Conservation (phyloP, 441 rosid species). For the Gossypium schwendimanii region DNA sequence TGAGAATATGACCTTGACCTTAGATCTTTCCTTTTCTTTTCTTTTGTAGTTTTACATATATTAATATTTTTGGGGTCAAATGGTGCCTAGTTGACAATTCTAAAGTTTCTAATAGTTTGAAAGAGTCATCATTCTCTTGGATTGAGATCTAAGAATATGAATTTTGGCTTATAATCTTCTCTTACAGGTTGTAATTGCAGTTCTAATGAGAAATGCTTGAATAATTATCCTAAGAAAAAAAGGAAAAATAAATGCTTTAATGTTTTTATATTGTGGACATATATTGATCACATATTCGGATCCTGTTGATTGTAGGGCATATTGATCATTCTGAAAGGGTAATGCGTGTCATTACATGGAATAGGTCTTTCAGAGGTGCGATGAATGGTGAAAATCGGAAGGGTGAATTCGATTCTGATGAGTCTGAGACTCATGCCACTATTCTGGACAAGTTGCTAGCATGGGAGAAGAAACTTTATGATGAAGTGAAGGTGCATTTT, state of each 20-base stretch:
- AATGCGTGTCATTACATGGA: slow-evolving; percentile 68
- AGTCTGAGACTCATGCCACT: slow-evolving; percentile 57
- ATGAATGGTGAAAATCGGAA: slow-evolving; percentile 41
- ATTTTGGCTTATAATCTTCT: not conserved
- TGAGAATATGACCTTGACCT: slow-evolving; percentile 13
- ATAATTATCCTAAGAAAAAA: not conserved
- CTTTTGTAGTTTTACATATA: not conserved
- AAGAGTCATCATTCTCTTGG: not conserved
- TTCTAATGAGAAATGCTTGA: not conserved
- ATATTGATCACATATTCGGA: not conserved
- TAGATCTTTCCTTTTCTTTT: slow-evolving; percentile 17
- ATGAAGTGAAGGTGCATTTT: slow-evolving; percentile 56
- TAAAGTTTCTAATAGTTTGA: slow-evolving; percentile 11
- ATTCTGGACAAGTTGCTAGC: slow-evolving; percentile 62
- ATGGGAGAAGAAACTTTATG: slow-evolving; percentile 70
- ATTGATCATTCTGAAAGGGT: slow-evolving; percentile 67
- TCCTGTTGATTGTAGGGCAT: slow-evolving; percentile 29
- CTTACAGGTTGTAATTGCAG: not conserved
- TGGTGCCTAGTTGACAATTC: slow-evolving; percentile 1
- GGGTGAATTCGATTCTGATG: slow-evolving; percentile 47
- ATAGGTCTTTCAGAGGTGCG: slow-evolving; percentile 45
- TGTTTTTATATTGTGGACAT: not conserved
- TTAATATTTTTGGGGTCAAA: no score
- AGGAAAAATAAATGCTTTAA: not conserved
- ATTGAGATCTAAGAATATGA: not conserved